These are phyloP conservation scores for Spatholobus suberectus DNA, from an alignment of 306 rosid genomes.

Conservation along the genomic window DNA sequence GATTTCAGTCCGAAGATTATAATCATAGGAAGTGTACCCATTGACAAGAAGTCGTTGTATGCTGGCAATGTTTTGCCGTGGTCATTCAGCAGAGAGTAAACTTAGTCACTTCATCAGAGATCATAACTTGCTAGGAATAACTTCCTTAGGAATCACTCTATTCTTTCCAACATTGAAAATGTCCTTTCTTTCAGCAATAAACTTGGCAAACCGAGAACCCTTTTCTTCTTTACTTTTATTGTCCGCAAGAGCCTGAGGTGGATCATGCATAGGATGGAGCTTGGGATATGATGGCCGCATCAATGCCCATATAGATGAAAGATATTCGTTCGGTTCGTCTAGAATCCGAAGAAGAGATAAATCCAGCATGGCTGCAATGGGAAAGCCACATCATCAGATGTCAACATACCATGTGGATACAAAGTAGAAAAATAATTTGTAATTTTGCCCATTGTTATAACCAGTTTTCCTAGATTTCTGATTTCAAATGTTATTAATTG, in stretches of 20 bases:
- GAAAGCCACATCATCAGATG: slow-evolving; percentile 35
- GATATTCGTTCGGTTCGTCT: slow-evolving; percentile 67
- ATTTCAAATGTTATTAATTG: background rate
- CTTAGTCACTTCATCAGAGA: slow-evolving; percentile 9
- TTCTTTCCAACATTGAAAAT: slow-evolving; percentile 49
- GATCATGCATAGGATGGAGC: slow-evolving; percentile 55
- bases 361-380: slow-evolving; percentile 67
- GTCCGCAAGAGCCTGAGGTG: slow-evolving; percentile 50
- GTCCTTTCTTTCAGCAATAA: slow-evolving; percentile 74
- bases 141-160: slow-evolving; percentile 47
- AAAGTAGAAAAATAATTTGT: background rate
- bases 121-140: slow-evolving; percentile 79
- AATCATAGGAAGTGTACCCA: slow-evolving; percentile 21
- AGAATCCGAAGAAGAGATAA: slow-evolving; percentile 63
- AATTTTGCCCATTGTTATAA: background rate
- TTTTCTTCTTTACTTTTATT: slow-evolving; percentile 58
- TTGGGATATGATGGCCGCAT: slow-evolving; percentile 73
- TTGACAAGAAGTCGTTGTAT: background rate
- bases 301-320: slow-evolving; percentile 88
- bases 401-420: slow-evolving; percentile 14
- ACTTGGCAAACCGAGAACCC: slow-evolving; percentile 83
- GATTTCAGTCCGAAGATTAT: background rate
- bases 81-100: slow-evolving; percentile 19
- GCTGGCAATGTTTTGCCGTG: slow-evolving; percentile 13
- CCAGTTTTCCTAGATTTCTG: slow-evolving; percentile 8